Conservation (phyloP, 2,329 filamentous ascomycete species). For the Daldinia eschscholtzii region DNA sequence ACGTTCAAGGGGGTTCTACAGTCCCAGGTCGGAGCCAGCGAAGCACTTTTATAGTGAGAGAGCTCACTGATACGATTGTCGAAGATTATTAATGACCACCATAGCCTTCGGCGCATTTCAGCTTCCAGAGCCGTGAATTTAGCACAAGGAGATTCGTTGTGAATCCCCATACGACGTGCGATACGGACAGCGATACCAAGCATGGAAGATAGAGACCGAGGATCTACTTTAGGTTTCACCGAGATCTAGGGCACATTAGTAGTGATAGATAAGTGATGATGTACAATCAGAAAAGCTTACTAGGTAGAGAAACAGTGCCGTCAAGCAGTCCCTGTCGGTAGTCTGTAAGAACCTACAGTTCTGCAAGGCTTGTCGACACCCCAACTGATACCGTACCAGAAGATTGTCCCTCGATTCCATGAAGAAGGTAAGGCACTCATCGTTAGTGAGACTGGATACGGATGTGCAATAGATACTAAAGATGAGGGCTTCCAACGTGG, state of each 20-base stretch:
- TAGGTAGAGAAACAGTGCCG: conserved; percentile 69
- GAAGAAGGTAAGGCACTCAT: conserved; percentile 60
- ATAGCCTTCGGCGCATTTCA: conserved; percentile 71
- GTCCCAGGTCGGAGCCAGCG: conserved; percentile 56
- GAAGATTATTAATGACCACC: conserved; percentile 71
- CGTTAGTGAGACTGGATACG: conserved; percentile 57
- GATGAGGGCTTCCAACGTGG: conserved; percentile 66
- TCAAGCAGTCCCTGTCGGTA: conserved; percentile 65
- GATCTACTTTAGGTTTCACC: conserved; percentile 57
- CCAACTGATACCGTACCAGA: conserved; percentile 60
- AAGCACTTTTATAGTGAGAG: conserved; percentile 53
- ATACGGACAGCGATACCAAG: conserved; percentile 68
- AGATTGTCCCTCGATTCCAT: conserved; percentile 57
- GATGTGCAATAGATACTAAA: conserved; percentile 65
- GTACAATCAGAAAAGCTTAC: conserved; percentile 52
- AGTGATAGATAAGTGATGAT: neutral
- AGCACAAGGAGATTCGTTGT: conserved; percentile 58
- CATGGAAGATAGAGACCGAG: conserved; percentile 65
- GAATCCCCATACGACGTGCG: conserved; percentile 68
- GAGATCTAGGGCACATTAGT: conserved; percentile 59
- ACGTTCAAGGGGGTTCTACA: conserved; percentile 60
- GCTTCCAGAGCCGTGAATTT: conserved; percentile 60
- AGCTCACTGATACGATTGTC: conserved; percentile 69
- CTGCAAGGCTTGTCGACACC: conserved; percentile 65
- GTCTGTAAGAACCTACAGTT: conserved; percentile 65